Evolutionary conservation across 2,329 filamentous ascomycete genomes (phyloP), one percentile per base, ranked within the genome.

Genomic region (Pleoardoris graminearum): DNA sequence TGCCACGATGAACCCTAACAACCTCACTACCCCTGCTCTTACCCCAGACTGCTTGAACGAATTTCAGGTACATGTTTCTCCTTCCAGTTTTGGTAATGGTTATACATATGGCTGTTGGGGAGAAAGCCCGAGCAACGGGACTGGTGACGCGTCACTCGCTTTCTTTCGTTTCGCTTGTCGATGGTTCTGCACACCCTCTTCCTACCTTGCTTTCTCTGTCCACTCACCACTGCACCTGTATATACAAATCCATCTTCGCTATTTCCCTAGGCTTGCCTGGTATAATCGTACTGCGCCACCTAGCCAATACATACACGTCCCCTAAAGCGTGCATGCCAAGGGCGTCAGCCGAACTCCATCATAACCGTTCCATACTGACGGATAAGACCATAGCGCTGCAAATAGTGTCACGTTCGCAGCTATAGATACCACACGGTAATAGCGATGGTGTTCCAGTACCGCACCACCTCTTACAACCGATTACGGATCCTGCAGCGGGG

Each of bases 151-250:
- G 41, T 33, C 35, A 32, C 46, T 41, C 46, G n/a, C 35, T 29
- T n/a, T 38, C 14, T 25, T 48, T 48, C 46, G 27, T 36, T 48
- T 48, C 35, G 27, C 22, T 16, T 48, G 36, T 48, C 35, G 23
- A 48, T 47, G 37, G 30, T 37, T 47, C 3, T 36, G 33, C 22
- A 17, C 16, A 32, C 16, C 22, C 32, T 32, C 14, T 47, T 47
- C 32, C 37, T 38, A 14, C 32, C 19, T 46, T 38, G 14, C 21
- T 14, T 23, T 21, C 8, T 33, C 30, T 45, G 16, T 45, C 27
- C 4, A 7, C 27, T 22, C 43, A 19, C n/a, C 27, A 47, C 29
- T 7, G n/a, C 45, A 48, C 45, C 22, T 48, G 45, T 48, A 39
- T 6, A 48, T 48, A 48, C 33, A 21, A 30, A 30, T 8, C 22